phyloP scores from a whole-genome alignment of 1,139 yeast species.

The Pichia sp. region DNA sequence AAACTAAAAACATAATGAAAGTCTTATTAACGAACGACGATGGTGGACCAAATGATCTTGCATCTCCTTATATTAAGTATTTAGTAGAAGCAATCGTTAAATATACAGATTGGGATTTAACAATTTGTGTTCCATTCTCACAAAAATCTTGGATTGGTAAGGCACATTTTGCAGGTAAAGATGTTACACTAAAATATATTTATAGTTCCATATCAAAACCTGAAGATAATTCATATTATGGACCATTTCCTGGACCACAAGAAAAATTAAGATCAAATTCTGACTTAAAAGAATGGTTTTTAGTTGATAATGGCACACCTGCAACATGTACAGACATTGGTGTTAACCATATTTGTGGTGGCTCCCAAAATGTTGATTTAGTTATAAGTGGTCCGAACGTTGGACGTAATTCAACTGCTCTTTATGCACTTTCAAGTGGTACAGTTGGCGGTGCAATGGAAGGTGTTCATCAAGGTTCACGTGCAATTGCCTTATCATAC shows the following conservation, averaged over 20 bases:
- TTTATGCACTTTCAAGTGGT: conserved; percentile 88
- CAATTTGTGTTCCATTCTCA: conserved; percentile 75
- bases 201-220: conserved; percentile 44
- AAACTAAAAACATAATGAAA: conserved; percentile 12
- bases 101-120: conserved; percentile 75
- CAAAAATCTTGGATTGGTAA: conserved; percentile 95
- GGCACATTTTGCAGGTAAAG: conserved; percentile 89
- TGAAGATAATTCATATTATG: conserved; percentile 47
- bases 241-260: conserved; percentile 57
- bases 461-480: conserved; percentile 72
- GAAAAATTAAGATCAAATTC: conserved; percentile 22
- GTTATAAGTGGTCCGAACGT: conserved; percentile 94
- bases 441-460: conserved; percentile 98
- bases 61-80: conserved; percentile 84
- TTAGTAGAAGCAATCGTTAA: conserved; percentile 63
- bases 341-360: conserved; percentile 55
- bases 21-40: conserved; percentile 75
- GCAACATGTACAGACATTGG: conserved; percentile 95
- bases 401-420: conserved; percentile 88
- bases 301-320: conserved; percentile 80
- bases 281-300: conserved; percentile 64
- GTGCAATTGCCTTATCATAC: conserved; percentile 75
- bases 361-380: conserved; percentile 57
- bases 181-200: conserved; percentile 60
- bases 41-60: conserved; percentile 77